Base-by-base conservation (phyloP, 768 basidiomycete species). In the Hericium erinaceus region DNA sequence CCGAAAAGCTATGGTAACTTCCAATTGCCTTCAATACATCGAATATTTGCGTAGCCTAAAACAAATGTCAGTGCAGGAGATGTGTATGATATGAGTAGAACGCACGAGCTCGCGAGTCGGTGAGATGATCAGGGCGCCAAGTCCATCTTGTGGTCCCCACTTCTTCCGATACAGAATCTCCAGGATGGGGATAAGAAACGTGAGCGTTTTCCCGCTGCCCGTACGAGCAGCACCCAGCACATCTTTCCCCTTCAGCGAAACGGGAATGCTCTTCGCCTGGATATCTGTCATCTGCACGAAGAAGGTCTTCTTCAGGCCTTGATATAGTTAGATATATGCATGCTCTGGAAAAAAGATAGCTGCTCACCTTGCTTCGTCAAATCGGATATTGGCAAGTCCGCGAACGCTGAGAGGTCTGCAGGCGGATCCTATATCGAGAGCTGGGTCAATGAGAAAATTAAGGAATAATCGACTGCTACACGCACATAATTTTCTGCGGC, bases 41-140 rank as follows among this genome's bases (percentile, higher is more conserved):
- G 68, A 98, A 99, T 58, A 98, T 99, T 77, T 99, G 97, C 16
- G 98, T 90, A 2, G 95, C 95, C 92, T 94, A 63, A 0, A 26
- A 15, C 18, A 38, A 37, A 16, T 24, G 53, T 37, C 28, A 26
- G 22, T 16, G 39, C 12, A 26, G n/a, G 38, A 61, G 39, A 51
- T 46, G 24, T 55, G 33, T 10, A 49, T 8, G 48, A 28, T 13
- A 46, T 24, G 15, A 28, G 24, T 26, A 11, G 13, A 76, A 63
- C 85, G 52, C 64, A 93, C 92, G 62, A 98, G 72, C 71, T 98
- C 95, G 48, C 95, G 79, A 2, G 95, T 98, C 3, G 95, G 95
- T 1, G 91, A 93, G 55, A 99, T 90, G 60, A 98, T 84, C 51
- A 99, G 70, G 1, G 94, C 95, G 7, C 95, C 95, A 15, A 88